These are phyloP conservation scores for Echinosophora koreensis DNA, from an alignment of 306 rosid species.

Conservation along the genomic window DNA sequence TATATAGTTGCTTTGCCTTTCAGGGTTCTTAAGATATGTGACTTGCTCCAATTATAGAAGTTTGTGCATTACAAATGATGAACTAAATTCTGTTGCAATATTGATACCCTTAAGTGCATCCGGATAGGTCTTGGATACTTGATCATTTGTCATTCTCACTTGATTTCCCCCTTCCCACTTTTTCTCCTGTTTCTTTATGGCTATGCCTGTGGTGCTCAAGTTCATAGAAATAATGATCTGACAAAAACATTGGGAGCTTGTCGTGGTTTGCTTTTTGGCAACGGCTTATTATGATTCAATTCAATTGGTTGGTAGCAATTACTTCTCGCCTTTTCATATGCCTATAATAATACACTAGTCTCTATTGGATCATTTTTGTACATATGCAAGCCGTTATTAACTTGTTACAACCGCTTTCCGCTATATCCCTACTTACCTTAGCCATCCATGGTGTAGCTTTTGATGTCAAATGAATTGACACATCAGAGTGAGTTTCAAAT, in stretches of 20 bases:
- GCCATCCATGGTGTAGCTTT: background rate
- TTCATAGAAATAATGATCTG: constrained; percentile 39
- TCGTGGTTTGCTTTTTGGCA: constrained; percentile 13
- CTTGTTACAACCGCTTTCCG: background rate
- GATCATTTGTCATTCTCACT: constrained; percentile 47
- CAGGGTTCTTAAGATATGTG: constrained; percentile 40
- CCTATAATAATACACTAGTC: background rate
- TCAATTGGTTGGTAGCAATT: constrained; percentile 27
- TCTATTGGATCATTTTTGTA: background rate
- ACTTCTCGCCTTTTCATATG: background rate
- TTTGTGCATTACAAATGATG: constrained; percentile 48
- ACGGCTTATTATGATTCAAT: constrained; percentile 31
- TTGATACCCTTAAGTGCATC: constrained; percentile 36
- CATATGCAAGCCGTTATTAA: background rate
- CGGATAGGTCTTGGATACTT: constrained; percentile 28
- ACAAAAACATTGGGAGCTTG: constrained; percentile 15
- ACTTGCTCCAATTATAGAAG: constrained; percentile 51
- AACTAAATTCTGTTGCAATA: constrained; percentile 35
- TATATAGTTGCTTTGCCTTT: constrained; percentile 29
- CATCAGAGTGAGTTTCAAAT: no score
- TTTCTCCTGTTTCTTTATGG: constrained; percentile 29
- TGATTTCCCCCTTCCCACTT: constrained; percentile 4
- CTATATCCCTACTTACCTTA: background rate
- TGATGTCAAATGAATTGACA: background rate
- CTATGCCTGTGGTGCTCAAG: constrained; percentile 28